Evolutionary conservation across 495 filamentous ascomycete genomes (phyloP).

Genomic region (Coniosporium apollinis): DNA sequence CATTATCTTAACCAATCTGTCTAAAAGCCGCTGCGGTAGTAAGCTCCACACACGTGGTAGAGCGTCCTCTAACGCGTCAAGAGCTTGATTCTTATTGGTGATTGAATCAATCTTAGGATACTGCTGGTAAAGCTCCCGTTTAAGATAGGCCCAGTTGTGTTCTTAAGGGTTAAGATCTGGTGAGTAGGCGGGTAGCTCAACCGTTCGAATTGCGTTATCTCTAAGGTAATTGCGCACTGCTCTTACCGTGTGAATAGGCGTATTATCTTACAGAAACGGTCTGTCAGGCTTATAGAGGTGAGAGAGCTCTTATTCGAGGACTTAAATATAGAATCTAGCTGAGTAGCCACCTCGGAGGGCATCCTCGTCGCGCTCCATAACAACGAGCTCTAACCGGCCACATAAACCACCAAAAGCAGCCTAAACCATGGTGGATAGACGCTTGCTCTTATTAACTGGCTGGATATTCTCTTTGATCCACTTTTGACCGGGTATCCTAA

Average conservation of each 20-base stretch:
- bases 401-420: background rate
- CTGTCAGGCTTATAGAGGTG: constrained; percentile 2
- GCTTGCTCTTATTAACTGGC: background rate
- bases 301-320: background rate
- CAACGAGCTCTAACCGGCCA: background rate
- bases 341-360: background rate
- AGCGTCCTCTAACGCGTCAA: background rate
- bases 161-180: constrained; percentile 8
- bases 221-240: constrained; percentile 1
- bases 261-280: constrained; percentile 6
- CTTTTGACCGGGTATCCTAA: background rate
- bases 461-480: constrained; percentile 1
- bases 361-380: background rate
- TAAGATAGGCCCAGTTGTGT: constrained; percentile 3
- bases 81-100: too few relatives aligned
- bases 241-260: constrained; percentile 1
- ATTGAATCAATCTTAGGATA: constrained; percentile 4
- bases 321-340: background rate
- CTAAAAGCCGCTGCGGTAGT: background rate
- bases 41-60: too few relatives aligned
- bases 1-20: background rate
- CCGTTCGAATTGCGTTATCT: background rate
- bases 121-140: constrained; percentile 2
- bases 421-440: background rate
- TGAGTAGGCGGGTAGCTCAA: constrained; percentile 7